Conservation (phyloP, 768 basidiomycete genomes). For the Clavaria fumosa region DNA sequence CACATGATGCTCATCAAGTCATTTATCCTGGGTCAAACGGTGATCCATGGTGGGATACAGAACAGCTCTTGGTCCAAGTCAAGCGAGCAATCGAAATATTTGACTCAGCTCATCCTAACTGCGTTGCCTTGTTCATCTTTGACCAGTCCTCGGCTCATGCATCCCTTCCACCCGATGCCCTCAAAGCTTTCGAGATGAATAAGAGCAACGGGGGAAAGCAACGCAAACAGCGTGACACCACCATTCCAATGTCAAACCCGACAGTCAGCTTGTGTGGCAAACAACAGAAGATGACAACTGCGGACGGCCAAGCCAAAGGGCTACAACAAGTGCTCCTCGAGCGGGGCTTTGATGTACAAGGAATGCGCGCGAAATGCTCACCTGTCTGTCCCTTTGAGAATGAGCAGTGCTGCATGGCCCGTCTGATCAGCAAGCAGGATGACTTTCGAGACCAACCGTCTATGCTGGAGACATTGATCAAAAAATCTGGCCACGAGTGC, state of each 20-base stretch:
- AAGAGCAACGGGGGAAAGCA: constrained; percentile 18
- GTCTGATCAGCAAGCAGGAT: constrained; percentile 18
- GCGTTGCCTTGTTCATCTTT: constrained; percentile 22
- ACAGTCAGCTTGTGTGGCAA: constrained; percentile 5
- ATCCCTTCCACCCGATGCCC: constrained; percentile 18
- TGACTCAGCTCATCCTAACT: constrained; percentile 20
- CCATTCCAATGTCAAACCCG: constrained; percentile 19
- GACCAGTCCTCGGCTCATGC: constrained; percentile 28
- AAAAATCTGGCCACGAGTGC: constrained; percentile 15
- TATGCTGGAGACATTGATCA: constrained; percentile 16
- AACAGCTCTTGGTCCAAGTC: constrained; percentile 21
- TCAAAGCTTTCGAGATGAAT: constrained; percentile 22
- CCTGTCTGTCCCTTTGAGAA: constrained; percentile 14
- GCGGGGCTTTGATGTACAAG: constrained; percentile 22
- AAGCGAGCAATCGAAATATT: constrained; percentile 21
- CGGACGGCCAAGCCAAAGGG: constrained; percentile 22
- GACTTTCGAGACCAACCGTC: constrained; percentile 19
- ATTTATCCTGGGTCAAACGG: constrained; percentile 24
- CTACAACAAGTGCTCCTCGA: constrained; percentile 22
- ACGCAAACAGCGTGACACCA: constrained; percentile 12
- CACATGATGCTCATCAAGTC: constrained; percentile 19
- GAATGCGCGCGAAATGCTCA: constrained; percentile 14
- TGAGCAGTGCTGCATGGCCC: constrained; percentile 18
- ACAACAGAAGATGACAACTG: constrained; percentile 11
- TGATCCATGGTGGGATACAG: constrained; percentile 25